Evolutionary conservation across 768 basidiomycete genomes (phyloP), one percentile per base, ranked within the genome.

Genomic region (Tricholoma terreum): DNA sequence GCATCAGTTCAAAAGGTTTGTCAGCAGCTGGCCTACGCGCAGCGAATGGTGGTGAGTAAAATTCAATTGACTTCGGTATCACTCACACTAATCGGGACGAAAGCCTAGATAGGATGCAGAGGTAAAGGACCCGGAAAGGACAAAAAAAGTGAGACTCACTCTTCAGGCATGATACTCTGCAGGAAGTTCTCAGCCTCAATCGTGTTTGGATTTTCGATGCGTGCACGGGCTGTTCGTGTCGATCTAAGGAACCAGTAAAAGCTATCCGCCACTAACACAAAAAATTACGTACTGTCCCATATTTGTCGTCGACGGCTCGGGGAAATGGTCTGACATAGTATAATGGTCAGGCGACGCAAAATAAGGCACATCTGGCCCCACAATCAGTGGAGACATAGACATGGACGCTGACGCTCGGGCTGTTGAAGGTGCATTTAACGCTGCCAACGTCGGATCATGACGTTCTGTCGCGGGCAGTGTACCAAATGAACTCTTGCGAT

Each of bases 31-130:
- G 61, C 34, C 72, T 72, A 54, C 2, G 58, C 5, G 6, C 6
- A 31, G n/a, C 8, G 43, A 38, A 31, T 2, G 48, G 22, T 53
- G 17, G 24, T 15, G 31, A 33, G 33, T n/a, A 46, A 35, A 17
- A 31, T 21, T 15, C 10, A 34, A 34, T 19, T 6, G 21, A 40
- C 11, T 2, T 24, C 17, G 21, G 45, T 2, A 21, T 17, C 3
- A 59, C 63, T 54, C 63, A 78, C 77, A 49, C 50, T 15, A 75
- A 54, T 11, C 77, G 75, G 30, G 63, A 72, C 55, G 75, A 68
- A 61, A 75, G 60, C 27, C 76, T 78, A 50, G 15, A 19, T 24
- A 10, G 11, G 19, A 54, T 27, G 54, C n/a, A 51, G 40, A 12
- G 8, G 12, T 22, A 17, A 49, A 42, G 1, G 11, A 11, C 7